Evolutionary conservation across 192 early-diverging fungal species (phyloP), one percentile per base, ranked within the genome.

Genomic region (Coemansia aciculifera): DNA sequence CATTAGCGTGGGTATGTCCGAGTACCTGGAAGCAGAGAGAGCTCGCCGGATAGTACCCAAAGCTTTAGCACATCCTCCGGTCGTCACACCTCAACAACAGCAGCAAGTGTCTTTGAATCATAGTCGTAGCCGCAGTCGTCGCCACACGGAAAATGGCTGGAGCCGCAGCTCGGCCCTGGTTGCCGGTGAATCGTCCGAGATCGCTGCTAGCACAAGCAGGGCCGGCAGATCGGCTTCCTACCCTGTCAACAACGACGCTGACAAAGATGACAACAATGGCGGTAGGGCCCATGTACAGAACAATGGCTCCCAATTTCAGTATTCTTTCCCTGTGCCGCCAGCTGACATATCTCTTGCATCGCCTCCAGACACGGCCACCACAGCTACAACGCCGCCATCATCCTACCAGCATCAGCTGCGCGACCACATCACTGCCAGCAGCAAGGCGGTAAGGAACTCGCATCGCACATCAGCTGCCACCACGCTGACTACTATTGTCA

Each of bases 401-500:
- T 12, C 65, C 2, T 23, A 51, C 29, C 38, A 31, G 8, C 43
- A 42, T n/a, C 23, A 23, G 39, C 34, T 46, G 63, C 15, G 44
- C 21, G 44, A 42, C 19, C 43, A 51, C 63, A 38, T 40, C 13
- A 12, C 57, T 27, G 51, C 56, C 31, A 57, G 40, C 54, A 56
- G 29, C 54, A 56, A n/a, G 29, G 15, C 54, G 5, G 27, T 31
- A 23, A 56, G 54, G 31, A 17, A 34, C 36, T 49, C 70, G 24
- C 63, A 72, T 15, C n/a, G 70, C 17, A 43, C 59, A 31, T 72
- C 70, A 27, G 64, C 42, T 48, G 63, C 63, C 24, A 72, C 70
- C 8, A 72, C 70, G 24, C 56, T 65, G 36, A 60, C 69, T 11
- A 64, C 69, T 3, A 42, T 64, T 12, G 61, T 64, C 5, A 21